These are phyloP conservation scores for Wickerhamiella siamensis DNA, from an alignment of 805 yeast genomes.

Conservation along the genomic window DNA sequence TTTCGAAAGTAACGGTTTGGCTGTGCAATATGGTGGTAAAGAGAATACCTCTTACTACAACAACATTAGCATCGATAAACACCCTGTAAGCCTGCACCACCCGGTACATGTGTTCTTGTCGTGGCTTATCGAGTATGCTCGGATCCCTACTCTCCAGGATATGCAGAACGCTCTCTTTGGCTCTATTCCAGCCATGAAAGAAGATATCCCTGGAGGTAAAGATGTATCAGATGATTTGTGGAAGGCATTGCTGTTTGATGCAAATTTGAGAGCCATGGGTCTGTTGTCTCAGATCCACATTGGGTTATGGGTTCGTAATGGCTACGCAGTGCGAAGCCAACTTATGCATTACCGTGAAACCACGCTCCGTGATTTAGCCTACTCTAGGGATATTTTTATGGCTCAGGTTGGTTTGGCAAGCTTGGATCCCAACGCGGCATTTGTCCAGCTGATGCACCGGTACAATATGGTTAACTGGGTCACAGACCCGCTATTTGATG, in stretches of 20 bases:
- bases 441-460: constrained; percentile 45
- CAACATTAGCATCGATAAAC: constrained; percentile 26
- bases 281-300: constrained; percentile 70
- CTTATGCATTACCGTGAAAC: constrained; percentile 63
- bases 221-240: constrained; percentile 12
- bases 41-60: not conserved
- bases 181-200: constrained; percentile 2
- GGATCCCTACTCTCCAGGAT: constrained; percentile 14
- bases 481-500: constrained; percentile 27
- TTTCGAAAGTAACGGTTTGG: not conserved
- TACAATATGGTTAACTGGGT: constrained; percentile 60
- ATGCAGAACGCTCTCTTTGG: constrained; percentile 15
- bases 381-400: constrained; percentile 59
- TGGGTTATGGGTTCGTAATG: constrained; percentile 93
- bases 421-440: constrained; percentile 40
- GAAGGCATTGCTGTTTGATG: constrained; percentile 39
- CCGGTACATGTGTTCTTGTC: constrained; percentile 65
- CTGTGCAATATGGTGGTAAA: constrained; percentile 1
- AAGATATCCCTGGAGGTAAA: not conserved
- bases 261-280: constrained; percentile 64
- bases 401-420: constrained; percentile 47
- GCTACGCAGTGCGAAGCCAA: constrained; percentile 66
- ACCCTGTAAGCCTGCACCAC: constrained; percentile 55
- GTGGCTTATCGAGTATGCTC: constrained; percentile 47
- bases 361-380: constrained; percentile 72